Conservation (phyloP, 2,329 filamentous ascomycete genomes). For the Verticillium nonalfalfae region DNA sequence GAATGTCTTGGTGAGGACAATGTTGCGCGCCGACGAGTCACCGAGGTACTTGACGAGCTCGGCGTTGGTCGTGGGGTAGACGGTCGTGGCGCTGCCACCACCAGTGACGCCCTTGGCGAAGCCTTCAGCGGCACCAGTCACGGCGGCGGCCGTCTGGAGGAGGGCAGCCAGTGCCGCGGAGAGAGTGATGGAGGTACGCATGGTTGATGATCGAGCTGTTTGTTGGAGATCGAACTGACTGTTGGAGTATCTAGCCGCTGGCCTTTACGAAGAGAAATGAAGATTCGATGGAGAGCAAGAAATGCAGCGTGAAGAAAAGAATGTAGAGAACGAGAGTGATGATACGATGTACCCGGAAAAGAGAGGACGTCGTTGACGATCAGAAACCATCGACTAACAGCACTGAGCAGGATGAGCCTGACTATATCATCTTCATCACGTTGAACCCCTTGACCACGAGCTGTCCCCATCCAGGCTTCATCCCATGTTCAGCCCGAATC, state of each 20-base stretch:
- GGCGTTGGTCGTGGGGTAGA: slow-evolving; percentile 44
- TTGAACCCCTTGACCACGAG: neutral
- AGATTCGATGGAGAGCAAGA: neutral
- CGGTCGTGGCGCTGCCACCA: slow-evolving; percentile 46
- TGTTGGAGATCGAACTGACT: too few species aligned
- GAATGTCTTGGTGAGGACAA: slow-evolving; percentile 50
- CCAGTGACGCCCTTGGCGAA: slow-evolving; percentile 50
- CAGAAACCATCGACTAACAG: neutral
- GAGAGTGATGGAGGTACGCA: slow-evolving; percentile 1
- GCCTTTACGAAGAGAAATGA: neutral
- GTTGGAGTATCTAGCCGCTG: neutral
- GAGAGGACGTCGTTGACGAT: neutral
- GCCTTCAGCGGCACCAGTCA: slow-evolving; percentile 31
- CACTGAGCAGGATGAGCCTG: too few species aligned
- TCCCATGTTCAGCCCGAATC: neutral
- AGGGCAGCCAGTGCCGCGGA: slow-evolving; percentile 6
- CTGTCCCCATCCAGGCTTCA: neutral
- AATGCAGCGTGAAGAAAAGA: too few species aligned
- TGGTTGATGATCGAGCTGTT: neutral
- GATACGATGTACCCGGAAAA: neutral
- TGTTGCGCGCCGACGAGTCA: slow-evolving; percentile 45
- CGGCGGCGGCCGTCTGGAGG: slow-evolving; percentile 14
- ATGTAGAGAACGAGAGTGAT: neutral
- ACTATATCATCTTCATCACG: neutral
- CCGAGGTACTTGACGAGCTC: slow-evolving; percentile 55